Conservation (phyloP, 352 stramenopile species). For the Paralagenidium karlingii region DNA sequence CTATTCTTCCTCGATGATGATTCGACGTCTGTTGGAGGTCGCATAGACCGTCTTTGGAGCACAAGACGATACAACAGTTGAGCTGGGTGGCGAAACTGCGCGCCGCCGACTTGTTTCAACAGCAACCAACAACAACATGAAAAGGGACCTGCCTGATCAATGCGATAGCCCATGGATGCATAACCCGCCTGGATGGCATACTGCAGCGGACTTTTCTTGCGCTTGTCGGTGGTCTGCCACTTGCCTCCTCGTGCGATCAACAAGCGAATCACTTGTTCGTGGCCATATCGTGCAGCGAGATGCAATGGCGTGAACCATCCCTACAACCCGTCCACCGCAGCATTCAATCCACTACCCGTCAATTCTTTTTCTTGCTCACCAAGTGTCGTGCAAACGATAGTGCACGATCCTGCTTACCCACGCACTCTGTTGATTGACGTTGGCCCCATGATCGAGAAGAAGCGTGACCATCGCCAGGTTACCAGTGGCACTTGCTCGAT, state of each 20-base stretch:
- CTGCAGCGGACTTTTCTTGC: constrained; percentile 58
- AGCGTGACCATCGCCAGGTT: constrained; percentile 26
- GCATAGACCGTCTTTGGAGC: no score
- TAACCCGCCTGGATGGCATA: constrained; percentile 56
- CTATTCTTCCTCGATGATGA: no score
- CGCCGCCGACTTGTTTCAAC: no score
- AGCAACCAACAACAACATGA: no score
- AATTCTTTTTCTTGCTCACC: no score
- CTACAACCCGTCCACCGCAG: no score
- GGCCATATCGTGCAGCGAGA: constrained; percentile 51
- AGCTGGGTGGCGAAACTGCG: no score
- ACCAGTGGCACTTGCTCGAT: constrained; percentile 39
- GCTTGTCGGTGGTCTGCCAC: constrained; percentile 49
- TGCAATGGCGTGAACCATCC: constrained; percentile 73
- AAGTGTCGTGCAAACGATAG: no score
- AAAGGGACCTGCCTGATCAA: constrained; percentile 59
- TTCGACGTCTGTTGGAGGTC: no score
- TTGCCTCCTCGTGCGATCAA: constrained; percentile 43
- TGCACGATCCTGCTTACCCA: constrained; percentile 24
- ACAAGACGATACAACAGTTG: no score
- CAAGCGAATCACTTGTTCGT: constrained; percentile 47
- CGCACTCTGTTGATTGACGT: constrained; percentile 38
- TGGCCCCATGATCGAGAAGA: constrained; percentile 27
- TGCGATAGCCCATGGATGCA: constrained; percentile 51
- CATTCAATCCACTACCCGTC: no score